Conservation (phyloP, 2,329 filamentous ascomycete genomes). For the Cercospora sp. region DNA sequence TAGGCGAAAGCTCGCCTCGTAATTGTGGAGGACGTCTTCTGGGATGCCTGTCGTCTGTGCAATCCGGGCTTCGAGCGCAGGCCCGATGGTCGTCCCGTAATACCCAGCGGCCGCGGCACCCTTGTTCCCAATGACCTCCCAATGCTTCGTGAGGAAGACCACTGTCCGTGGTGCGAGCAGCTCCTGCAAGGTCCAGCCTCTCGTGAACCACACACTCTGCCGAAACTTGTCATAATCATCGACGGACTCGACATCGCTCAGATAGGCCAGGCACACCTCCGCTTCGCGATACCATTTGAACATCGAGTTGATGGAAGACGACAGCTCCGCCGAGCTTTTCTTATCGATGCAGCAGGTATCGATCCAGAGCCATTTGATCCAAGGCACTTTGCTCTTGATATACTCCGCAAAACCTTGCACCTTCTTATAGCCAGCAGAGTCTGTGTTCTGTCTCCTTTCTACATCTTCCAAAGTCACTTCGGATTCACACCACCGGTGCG, state of each 20-base stretch:
- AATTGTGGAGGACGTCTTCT: slow-evolving; percentile 19
- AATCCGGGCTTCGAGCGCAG: slow-evolving; percentile 15
- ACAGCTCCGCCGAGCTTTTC: slow-evolving; percentile 23
- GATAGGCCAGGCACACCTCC: slow-evolving; percentile 26
- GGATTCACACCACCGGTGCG: too few relatives aligned
- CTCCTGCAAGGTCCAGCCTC: slow-evolving; percentile 33
- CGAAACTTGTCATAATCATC: slow-evolving; percentile 8
- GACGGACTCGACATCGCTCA: slow-evolving; percentile 19
- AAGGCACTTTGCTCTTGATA: slow-evolving; percentile 14
- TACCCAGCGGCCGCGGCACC: not conserved
- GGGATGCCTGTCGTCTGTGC: slow-evolving; percentile 16
- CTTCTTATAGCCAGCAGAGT: slow-evolving; percentile 23
- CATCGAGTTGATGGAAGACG: slow-evolving; percentile 28
- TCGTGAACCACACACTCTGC: slow-evolving; percentile 27
- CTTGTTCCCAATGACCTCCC: slow-evolving; percentile 31
- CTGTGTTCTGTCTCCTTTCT: slow-evolving; percentile 14
- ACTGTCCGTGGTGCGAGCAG: slow-evolving; percentile 27
- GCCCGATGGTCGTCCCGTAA: slow-evolving; percentile 2
- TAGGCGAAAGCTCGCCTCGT: slow-evolving; percentile 9
- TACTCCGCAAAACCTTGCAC: slow-evolving; percentile 24
- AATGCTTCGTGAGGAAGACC: slow-evolving; percentile 24
- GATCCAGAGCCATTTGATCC: slow-evolving; percentile 27
- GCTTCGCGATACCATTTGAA: slow-evolving; percentile 27
- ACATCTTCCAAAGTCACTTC: slow-evolving; percentile 23
- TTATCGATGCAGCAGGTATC: slow-evolving; percentile 32